Percentiles rank a stretch among this genome's conserved stretches.
phyloP scores from a whole-genome alignment of 164 flowering plant genomes.

The Kingdonia uniflora region DNA sequence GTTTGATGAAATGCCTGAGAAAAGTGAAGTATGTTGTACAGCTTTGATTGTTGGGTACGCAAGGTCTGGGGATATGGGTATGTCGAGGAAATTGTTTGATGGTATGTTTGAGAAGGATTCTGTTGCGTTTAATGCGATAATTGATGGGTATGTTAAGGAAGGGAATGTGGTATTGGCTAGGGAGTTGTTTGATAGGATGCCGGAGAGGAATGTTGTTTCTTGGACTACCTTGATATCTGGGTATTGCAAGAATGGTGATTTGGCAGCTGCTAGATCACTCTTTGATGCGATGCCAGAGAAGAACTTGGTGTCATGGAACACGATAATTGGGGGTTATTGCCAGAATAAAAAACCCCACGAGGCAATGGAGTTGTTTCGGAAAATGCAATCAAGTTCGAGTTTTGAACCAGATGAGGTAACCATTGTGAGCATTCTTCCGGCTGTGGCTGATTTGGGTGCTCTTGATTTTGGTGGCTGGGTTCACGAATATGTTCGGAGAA shows the following conservation, averaged over 20 bases:
- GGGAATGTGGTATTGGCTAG: conserved; percentile 49
- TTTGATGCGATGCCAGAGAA: conserved; percentile 62
- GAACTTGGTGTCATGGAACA: conserved; percentile 71
- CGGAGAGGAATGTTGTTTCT: conserved; percentile 48
- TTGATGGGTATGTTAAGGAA: conserved; percentile 49
- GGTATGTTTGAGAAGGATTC: conserved; percentile 34
- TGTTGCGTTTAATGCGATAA: conserved; percentile 51
- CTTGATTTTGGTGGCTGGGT: conserved; percentile 61
- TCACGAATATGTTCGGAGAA: conserved; percentile 36
- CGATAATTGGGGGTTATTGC: conserved; percentile 68
- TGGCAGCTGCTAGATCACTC: conserved; percentile 37
- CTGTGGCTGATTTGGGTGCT: conserved; percentile 75
- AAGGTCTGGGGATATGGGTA: conserved; percentile 35
- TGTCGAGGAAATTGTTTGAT: conserved; percentile 41
- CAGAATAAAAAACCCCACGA: conserved; percentile 50
- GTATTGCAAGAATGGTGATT: conserved; percentile 42
- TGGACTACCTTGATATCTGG: conserved; percentile 77
- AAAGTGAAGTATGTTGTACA: conserved; percentile 65
- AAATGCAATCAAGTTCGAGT: conserved; percentile 33
- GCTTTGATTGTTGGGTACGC: conserved; percentile 54
- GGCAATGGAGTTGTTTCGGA: conserved; percentile 50
- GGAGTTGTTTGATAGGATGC: conserved; percentile 44
- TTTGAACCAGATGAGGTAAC: conserved; percentile 61
- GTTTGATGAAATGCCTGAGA: conserved; percentile 67
- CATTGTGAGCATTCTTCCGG: conserved; percentile 58